Evolutionary conservation across 305 asterid genomes (phyloP), one percentile per base, ranked within the genome.

Genomic region (Rubia occidens): DNA sequence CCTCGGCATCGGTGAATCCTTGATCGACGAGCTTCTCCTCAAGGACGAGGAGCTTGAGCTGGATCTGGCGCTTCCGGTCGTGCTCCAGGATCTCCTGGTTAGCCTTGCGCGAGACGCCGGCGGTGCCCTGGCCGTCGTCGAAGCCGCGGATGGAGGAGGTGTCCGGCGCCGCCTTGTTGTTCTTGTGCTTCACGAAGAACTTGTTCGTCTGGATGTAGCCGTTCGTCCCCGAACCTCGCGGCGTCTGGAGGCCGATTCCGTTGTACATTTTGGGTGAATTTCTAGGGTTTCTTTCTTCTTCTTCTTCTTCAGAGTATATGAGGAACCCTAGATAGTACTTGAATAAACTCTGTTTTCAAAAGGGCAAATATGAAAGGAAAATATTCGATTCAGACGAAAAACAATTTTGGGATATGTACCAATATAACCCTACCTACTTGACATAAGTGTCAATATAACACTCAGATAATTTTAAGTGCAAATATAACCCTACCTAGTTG

Each of bases 221-320:
- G 70, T 89, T 89, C 39, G 96, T 92, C 62, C 96, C 96, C 44
- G 98, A 92, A 37, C 98, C 98, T 21, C 98, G 84, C 60, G 98
- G 79, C 45, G 96, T 92, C 81, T 84, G 95, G 39, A 92, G 72
- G 18, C 96, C 98, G 73, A 89, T 92, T 37, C 98, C 98, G 84
- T 89, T 92, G 66, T 89, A 92, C 98, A 92, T 91, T 37, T 54
- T 60, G 8, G 17, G 17, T 9, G 14, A 3, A 14, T 18, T 8
- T 43, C 56, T 70, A 35, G 0, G 20, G 17, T 67, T 67, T 53
- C 6, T 59, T 2, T 44, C 10, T 11, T 14, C 21, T n/a, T 21
- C 18, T 42, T 24, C 62, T 24, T 56, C 62, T 56, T 18, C 26
- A 24, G 24, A 24, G 24, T 24, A 24, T 24, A 24, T 24, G 24